Evolutionary conservation across 441 rosid species (phyloP), one percentile per base, ranked within the genome.

Genomic region (Euphorbia celastroides): DNA sequence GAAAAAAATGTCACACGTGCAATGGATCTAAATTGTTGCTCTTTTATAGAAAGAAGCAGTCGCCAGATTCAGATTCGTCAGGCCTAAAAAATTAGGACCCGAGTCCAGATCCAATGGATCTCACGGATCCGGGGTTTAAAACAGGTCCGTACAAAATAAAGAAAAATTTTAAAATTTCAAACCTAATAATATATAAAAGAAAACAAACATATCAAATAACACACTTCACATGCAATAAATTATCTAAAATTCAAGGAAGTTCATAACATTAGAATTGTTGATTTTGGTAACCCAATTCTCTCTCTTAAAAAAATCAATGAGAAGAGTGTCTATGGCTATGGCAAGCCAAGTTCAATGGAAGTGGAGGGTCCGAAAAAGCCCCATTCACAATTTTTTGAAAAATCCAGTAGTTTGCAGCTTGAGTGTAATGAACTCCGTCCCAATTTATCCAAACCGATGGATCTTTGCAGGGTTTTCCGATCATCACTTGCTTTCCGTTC

Each of bases 381-480:
- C 97, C 85, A 5, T 62, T 41, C 0, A 67, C 78, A 6, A 88
- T 83, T 8, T 79, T 82, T 28, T 87, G 78, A 34, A 82, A 82
- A 5, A 93, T 74, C 61, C 80, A 82, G 31, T 80, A 78, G 61
- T 88, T 87, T 36, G 92, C 96, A 2, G 92, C 93, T 69, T 90
- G 71, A 0, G 93, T 84, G 65, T 73, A 87, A 70, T 90, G 98
- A 0, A 92, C 86, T 1, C 98, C 96, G 16, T 90, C 98, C 97
- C 98, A 88, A 22, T 72, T 82, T 0, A 88, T 78, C 13, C 82
- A 75, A 50, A 38, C 57, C 0, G 76, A 72, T 16, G 96, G 98
- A 65, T 85, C 80, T 13, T 84, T 60, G 10, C 95, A 92, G 0
- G 96, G 59, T 62, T 77, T 78, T 10, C 78, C 95, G 9, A 83